These are phyloP conservation scores for Candida glucosophila DNA, from an alignment of 1,139 yeast species.

Conservation along the genomic window DNA sequence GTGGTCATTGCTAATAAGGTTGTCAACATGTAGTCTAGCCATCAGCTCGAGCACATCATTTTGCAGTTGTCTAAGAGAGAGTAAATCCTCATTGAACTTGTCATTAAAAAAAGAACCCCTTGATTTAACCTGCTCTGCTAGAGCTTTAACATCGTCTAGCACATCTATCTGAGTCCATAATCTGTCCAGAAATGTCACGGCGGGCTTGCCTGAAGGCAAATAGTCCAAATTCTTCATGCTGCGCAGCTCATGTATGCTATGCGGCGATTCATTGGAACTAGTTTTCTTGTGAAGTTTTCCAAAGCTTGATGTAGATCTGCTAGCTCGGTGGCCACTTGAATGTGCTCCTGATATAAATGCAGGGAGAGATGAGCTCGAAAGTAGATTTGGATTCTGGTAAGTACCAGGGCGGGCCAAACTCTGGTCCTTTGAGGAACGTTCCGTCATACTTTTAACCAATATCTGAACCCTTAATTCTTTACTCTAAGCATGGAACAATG, in stretches of 20 bases:
- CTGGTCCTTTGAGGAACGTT: too few species aligned
- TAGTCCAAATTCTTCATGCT: constrained; percentile 34
- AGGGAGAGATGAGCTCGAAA: too few species aligned
- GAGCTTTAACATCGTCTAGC: constrained; percentile 66
- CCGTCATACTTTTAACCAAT: too few species aligned
- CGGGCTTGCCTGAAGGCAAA: constrained; percentile 41
- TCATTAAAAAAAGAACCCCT: constrained; percentile 57
- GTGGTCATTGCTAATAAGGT: constrained; percentile 7
- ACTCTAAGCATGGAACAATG: too few species aligned
- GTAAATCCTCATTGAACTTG: constrained; percentile 49
- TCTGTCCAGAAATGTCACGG: constrained; percentile 57
- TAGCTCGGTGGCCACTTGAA: too few species aligned
- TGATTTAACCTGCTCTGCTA: constrained; percentile 48
- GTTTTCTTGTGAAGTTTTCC: neutral
- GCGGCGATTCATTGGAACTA: constrained; percentile 1
- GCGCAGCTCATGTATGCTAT: constrained; percentile 12
- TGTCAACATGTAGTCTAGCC: constrained; percentile 27
- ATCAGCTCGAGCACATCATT: constrained; percentile 50
- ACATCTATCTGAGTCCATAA: constrained; percentile 87
- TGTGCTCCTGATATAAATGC: too few species aligned
- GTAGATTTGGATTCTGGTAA: too few species aligned
- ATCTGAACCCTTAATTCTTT: too few species aligned
- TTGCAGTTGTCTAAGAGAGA: constrained; percentile 52
- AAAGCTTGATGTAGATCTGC: constrained; percentile 5
- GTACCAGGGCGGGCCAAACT: too few species aligned